Evolutionary conservation across 2,329 filamentous ascomycete genomes (phyloP).

Genomic region (Monilinia fructicola): DNA sequence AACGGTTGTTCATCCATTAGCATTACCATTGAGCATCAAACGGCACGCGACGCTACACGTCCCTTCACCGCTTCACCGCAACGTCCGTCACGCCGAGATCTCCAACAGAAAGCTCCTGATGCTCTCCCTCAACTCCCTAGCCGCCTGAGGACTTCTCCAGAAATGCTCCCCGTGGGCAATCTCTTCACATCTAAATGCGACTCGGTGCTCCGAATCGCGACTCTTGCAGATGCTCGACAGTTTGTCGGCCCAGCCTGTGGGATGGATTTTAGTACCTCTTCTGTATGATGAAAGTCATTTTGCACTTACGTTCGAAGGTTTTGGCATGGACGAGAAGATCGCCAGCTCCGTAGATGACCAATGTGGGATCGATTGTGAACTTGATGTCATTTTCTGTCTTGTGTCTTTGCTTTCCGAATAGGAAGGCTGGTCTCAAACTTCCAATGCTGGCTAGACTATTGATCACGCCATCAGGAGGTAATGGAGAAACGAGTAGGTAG

Average conservation of each 20-base stretch:
- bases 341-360: slow-evolving; percentile 72
- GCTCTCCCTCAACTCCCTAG: neutral
- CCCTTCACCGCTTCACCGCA: no score
- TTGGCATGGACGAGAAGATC: slow-evolving; percentile 70
- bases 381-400: slow-evolving; percentile 49
- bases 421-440: slow-evolving; percentile 27
- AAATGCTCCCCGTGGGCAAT: slow-evolving; percentile 19
- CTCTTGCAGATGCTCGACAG: neutral
- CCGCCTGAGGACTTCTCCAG: slow-evolving; percentile 10
- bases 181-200: slow-evolving; percentile 5
- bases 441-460: slow-evolving; percentile 61
- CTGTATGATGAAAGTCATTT: neutral
- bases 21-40: neutral
- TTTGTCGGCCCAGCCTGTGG: slow-evolving; percentile 19
- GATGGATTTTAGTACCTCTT: neutral
- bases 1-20: neutral
- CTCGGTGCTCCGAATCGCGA: neutral
- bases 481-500: slow-evolving; percentile 68
- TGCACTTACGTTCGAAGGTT: slow-evolving; percentile 51
- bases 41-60: neutral
- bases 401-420: slow-evolving; percentile 33
- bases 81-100: neutral
- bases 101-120: neutral
- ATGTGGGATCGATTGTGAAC: slow-evolving; percentile 56
- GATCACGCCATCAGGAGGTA: slow-evolving; percentile 53